Evolutionary conservation across 768 basidiomycete genomes (phyloP), one percentile per base, ranked within the genome.

Genomic region (Clitopilus passeckerianus): DNA sequence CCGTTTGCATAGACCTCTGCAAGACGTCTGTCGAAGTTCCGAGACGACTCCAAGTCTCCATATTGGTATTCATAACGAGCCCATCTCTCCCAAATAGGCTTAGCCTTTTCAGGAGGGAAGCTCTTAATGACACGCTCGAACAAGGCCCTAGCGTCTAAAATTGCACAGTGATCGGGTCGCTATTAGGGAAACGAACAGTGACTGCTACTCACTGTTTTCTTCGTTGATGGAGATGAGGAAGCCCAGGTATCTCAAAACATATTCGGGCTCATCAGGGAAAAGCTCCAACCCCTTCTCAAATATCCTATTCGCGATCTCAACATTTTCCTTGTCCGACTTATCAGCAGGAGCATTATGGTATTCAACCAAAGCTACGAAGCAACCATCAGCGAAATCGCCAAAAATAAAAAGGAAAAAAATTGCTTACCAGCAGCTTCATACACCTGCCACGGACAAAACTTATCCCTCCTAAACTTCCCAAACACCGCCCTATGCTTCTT

Each of bases 211-310:
- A 97, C 96, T 99, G 67, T 88, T 93, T 64, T 94, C 90, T 71
- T 98, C 96, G 66, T 98, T 98, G 75, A 97, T 84, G 24, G 89
- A 90, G 64, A 98, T 90, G 65, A 98, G 76, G 81, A 96, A 99
- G 6, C 89, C 87, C 24, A 99, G 86, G 74, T 97, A 97, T 57
- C 90, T 84, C 61, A 93, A 75, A 8, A 96, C 91, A 65, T 86
- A 98, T 54, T 94, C 90, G 41, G 88, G 82, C 61, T 96, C 90
- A 20, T 90, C 86, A 2, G 84, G 84, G 69, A 91, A 97, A 14
- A 78, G 74, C 67, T 95, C 93, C 68, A 97, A 74, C 24, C 95
- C 97, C 64, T 91, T 89, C 72, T 98, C 95, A 69, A 96, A 98
- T 61, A 99, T 95, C 50, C 94, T 83, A 0, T 95, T 91, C 24